These are phyloP conservation scores for Buddleja alternifolia DNA, from an alignment of 257 asterid species.

Conservation along the genomic window DNA sequence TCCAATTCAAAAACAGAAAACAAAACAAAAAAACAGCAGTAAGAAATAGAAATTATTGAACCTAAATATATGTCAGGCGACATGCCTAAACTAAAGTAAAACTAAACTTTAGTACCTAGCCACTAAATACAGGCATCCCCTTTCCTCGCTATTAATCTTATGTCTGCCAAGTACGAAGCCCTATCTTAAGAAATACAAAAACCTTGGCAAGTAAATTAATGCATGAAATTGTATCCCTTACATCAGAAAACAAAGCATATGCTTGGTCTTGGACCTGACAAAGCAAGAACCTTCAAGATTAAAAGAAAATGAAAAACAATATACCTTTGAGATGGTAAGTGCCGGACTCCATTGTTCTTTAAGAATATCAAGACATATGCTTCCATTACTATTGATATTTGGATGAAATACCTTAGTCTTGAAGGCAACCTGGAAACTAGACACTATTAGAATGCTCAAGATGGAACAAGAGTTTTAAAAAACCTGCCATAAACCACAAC, in stretches of 20 bases:
- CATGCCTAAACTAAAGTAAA: constrained; percentile 1
- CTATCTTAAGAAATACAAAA: neutral
- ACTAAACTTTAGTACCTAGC: neutral
- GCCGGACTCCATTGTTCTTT: too few relatives aligned
- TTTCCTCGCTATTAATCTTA: neutral
- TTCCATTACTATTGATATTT: constrained; percentile 17
- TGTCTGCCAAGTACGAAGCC: neutral
- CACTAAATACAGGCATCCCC: neutral
- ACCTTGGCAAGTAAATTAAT: neutral
- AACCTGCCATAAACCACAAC: neutral
- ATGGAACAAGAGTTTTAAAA: neutral
- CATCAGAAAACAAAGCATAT: neutral
- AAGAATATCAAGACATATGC: neutral
- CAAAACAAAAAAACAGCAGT: too few relatives aligned
- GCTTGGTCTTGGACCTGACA: too few relatives aligned
- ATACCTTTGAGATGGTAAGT: too few relatives aligned
- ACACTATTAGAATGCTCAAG: neutral
- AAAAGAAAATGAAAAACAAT: too few relatives aligned
- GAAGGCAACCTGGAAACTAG: constrained; percentile 14
- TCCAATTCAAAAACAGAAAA: too few relatives aligned
- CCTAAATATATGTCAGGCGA: too few relatives aligned
- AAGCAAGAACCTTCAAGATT: too few relatives aligned
- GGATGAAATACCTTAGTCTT: constrained; percentile 24
- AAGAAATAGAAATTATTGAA: too few relatives aligned
- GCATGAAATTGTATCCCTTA: neutral